Evolutionary conservation across 2,329 filamentous ascomycete genomes (phyloP), one percentile per base, ranked within the genome.

Genomic region (Metarhizium guizhouense): DNA sequence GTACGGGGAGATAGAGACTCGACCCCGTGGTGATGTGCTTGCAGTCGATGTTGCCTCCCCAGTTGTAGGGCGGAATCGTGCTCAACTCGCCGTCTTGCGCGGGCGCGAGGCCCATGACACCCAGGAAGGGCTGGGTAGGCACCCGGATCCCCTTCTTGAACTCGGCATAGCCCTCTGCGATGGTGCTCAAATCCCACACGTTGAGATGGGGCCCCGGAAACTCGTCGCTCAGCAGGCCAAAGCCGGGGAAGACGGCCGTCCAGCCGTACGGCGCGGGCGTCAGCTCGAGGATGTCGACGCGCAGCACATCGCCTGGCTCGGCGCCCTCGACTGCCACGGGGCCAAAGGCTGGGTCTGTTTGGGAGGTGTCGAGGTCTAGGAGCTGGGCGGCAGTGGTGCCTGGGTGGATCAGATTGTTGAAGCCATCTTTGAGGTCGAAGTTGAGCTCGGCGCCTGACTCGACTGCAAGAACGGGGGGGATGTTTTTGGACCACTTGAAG

Each of bases 41-140:
- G 58, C 77, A 79, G 63, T 82, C 79, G 51, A 82, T 72, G 61
- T 81, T 82, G n/a, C 78, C 78, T 51, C 79, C 78, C 3, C 73
- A 76, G 30, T 74, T 69, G 51, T 75, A 74, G 1, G 78, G 78
- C 29, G 77, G 78, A 18, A 81, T 76, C 3, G 74, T 80, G 30
- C 70, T 70, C 53, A 77, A 72, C 49, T 77, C 73, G 30, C 72
- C 75, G 25, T 70, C 66, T 11, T 65, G 68, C 10, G 69, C 72
- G 0, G 74, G 77, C 0, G 78, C 77, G 5, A 81, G 67, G 36
- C 78, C 79, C 58, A 80, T 75, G 34, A 79, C 72, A 20, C 79
- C 79, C 10, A 81, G 68, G 63, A 81, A 81, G 0, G 79, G 78
- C 25, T 72, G 68, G 11, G 79, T 67, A 1, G 78, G 76, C 38